These are phyloP conservation scores for Colletotrichum salicis DNA, from an alignment of 2,329 filamentous ascomycete genomes.

Conservation along the genomic window DNA sequence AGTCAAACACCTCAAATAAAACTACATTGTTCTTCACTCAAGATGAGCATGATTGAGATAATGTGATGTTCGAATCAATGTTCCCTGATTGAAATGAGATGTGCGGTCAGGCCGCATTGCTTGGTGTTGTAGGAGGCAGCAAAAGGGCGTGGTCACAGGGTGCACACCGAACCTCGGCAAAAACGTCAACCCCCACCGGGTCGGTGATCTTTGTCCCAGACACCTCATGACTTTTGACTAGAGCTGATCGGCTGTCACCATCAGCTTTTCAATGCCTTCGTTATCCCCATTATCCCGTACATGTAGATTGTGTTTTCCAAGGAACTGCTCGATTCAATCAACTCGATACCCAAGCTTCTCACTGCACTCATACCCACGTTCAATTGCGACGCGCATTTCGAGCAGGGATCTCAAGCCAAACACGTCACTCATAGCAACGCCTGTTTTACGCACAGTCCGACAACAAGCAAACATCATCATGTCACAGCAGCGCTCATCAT, in stretches of 20 bases:
- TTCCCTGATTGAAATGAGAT: not conserved
- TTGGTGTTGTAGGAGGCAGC: not conserved
- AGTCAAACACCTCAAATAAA: not conserved
- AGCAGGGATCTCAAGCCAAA: conserved; percentile 8
- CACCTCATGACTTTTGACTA: conserved; percentile 4
- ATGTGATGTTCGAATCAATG: not conserved
- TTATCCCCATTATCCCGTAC: not conserved
- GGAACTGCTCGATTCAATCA: not conserved
- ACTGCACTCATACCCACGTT: not conserved
- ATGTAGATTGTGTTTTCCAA: not conserved
- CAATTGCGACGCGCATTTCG: not conserved
- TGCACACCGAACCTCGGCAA: conserved; percentile 34
- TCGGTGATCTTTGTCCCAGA: conserved; percentile 8
- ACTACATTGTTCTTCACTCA: not conserved
- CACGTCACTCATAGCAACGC: conserved; percentile 7
- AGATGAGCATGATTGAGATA: not conserved
- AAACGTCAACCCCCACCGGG: conserved; percentile 7
- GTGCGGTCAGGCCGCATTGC: not conserved
- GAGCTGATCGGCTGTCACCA: conserved; percentile 1
- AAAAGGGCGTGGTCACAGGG: conserved; percentile 26
- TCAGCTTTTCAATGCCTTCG: conserved; percentile 4
- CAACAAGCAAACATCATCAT: conserved; percentile 10
- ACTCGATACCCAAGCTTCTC: not conserved
- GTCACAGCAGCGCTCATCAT: conserved; percentile 27
- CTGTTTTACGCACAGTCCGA: not conserved